A percentile compares a stretch with the other conserved stretches of the same genome.
phyloP scores from a whole-genome alignment of 2,329 filamentous ascomycete species.

The Hansfordia pulvinata region DNA sequence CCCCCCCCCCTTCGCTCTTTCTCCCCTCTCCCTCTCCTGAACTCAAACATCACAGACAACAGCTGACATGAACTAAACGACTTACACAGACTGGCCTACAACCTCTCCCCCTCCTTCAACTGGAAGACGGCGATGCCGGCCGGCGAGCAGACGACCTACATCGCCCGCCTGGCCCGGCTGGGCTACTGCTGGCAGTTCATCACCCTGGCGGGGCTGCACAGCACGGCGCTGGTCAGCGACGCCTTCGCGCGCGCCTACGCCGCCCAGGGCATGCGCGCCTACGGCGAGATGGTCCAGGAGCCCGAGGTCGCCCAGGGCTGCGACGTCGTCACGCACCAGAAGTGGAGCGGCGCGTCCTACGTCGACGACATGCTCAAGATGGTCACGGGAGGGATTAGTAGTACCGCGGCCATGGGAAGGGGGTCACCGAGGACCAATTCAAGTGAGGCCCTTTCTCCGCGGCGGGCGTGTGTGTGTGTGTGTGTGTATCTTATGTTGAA shows the following conservation, averaged over 20 bases:
- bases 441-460: conserved; percentile 31
- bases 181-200: conserved; percentile 99
- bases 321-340: conserved; percentile 97
- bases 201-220: conserved; percentile 94
- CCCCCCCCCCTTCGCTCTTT: conserved; percentile 1
- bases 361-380: conserved; percentile 93
- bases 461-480: too few species aligned
- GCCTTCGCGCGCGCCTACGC: conserved; percentile 76
- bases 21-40: not conserved
- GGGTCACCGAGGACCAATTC: conserved; percentile 97
- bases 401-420: conserved; percentile 95
- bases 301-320: conserved; percentile 85
- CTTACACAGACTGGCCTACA: conserved; percentile 69
- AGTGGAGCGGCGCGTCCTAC: conserved; percentile 93
- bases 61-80: conserved; percentile 4
- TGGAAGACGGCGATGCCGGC: conserved; percentile 96
- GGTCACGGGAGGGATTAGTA: conserved; percentile 85
- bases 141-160: conserved; percentile 93
- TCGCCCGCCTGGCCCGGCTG: conserved; percentile 69
- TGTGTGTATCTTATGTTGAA: too few species aligned
- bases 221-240: conserved; percentile 83
- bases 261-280: conserved; percentile 81
- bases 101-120: conserved; percentile 98
- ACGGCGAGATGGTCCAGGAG: conserved; percentile 94
- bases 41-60: not conserved